These are phyloP conservation scores for Zizania latifolia DNA, from an alignment of 176 grass and related monocot genomes.

Conservation along the genomic window DNA sequence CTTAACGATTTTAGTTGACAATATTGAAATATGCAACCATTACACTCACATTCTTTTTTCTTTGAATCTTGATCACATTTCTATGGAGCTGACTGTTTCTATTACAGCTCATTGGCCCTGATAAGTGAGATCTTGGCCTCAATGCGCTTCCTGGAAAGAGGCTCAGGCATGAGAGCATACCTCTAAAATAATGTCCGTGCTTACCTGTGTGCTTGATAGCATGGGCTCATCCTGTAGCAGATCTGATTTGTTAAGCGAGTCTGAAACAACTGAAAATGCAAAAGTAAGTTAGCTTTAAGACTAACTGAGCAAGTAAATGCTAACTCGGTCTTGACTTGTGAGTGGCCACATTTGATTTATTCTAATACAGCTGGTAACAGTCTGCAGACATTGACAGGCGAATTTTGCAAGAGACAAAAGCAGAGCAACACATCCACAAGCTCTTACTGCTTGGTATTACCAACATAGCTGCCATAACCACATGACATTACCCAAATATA, in stretches of 20 bases:
- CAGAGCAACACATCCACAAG: constrained; percentile 93
- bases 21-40: not conserved
- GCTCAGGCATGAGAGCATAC: constrained; percentile 28
- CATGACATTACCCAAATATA: not conserved
- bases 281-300: constrained; percentile 33
- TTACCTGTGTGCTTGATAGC: constrained; percentile 53
- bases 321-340: not conserved
- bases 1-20: not conserved
- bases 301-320: not conserved
- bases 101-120: not conserved
- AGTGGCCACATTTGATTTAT: constrained; percentile 10
- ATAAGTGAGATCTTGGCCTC: not conserved
- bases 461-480: too few species aligned
- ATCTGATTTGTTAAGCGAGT: constrained; percentile 64
- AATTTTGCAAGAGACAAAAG: constrained; percentile 86
- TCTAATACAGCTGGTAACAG: constrained; percentile 28
- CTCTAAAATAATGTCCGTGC: constrained; percentile 53
- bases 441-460: constrained; percentile 82
- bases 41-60: not conserved
- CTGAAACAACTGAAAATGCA: constrained; percentile 60
- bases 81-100: not conserved
- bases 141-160: not conserved
- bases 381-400: constrained; percentile 71
- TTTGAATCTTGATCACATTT: not conserved
- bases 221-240: constrained; percentile 96